Percentiles rank a stretch among this genome's conserved stretches.
Evolutionary conservation across 129 eudicot species (phyloP).

Genomic region (Flaveria robusta): DNA sequence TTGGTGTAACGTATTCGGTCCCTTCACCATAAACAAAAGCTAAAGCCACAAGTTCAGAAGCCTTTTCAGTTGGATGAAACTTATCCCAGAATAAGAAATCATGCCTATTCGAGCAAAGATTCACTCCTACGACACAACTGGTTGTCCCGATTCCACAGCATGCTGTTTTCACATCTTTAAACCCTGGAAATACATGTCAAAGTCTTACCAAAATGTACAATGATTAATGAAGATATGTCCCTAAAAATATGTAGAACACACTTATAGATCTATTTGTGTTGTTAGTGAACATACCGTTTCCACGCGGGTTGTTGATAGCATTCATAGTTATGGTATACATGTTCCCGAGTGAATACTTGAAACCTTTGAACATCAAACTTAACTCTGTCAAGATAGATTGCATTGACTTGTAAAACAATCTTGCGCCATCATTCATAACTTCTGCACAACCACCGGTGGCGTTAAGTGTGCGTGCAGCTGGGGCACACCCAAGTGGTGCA

Average conservation of each 20-base stretch:
- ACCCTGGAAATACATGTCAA: constrained; percentile 33
- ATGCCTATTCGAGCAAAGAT: constrained; percentile 41
- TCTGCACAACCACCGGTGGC: constrained; percentile 35
- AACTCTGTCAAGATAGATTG: constrained; percentile 25
- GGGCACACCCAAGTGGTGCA: constrained; percentile 53
- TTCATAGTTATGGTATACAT: constrained; percentile 44
- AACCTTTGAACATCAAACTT: constrained; percentile 31
- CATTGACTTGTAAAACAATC: constrained; percentile 28
- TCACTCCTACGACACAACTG: constrained; percentile 31
- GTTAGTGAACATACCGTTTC: constrained; percentile 33
- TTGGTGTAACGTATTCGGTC: constrained; percentile 42
- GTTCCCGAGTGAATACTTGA: constrained; percentile 51
- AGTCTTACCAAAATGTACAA: neutral
- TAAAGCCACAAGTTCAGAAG: too few relatives aligned
- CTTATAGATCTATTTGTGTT: too few relatives aligned
- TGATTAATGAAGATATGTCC: too few relatives aligned
- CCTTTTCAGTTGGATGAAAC: too few relatives aligned
- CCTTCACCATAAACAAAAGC: too few relatives aligned
- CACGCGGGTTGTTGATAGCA: constrained; percentile 39
- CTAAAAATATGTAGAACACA: too few relatives aligned
- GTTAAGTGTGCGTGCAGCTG: constrained; percentile 29
- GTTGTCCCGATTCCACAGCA: constrained; percentile 53
- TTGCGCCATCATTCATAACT: constrained; percentile 32
- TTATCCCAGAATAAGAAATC: constrained; percentile 9
- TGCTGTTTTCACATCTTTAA: constrained; percentile 40